Percentiles rank a stretch among this genome's conserved stretches.
phyloP scores from a whole-genome alignment of 768 basidiomycete species.

The Mycena amicta region DNA sequence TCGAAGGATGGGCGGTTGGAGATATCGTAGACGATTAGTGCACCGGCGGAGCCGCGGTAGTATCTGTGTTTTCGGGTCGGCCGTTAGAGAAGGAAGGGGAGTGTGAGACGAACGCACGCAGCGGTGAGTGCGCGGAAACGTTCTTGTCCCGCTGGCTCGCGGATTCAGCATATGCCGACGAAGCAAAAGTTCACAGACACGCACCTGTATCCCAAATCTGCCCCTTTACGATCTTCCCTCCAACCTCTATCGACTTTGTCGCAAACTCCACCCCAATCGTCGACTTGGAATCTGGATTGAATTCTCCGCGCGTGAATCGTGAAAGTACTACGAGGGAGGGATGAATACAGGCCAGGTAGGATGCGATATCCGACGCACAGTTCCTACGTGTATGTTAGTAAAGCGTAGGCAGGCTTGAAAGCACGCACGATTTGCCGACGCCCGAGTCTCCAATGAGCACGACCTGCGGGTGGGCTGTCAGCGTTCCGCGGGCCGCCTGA shows the following conservation, averaged over 20 bases:
- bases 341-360: too few species aligned
- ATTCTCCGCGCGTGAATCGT: not conserved
- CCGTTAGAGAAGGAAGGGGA: not conserved
- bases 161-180: too few species aligned
- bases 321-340: not conserved
- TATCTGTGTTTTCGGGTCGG: not conserved
- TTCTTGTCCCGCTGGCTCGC: constrained; percentile 1
- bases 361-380: not conserved
- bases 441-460: constrained; percentile 1
- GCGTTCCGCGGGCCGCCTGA: not conserved
- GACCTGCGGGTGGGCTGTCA: not conserved
- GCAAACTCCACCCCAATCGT: constrained; percentile 1
- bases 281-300: not conserved
- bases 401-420: too few species aligned
- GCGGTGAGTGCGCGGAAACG: not conserved
- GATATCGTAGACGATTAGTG: constrained; percentile 3
- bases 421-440: not conserved
- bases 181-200: too few species aligned
- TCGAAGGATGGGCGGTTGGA: not conserved
- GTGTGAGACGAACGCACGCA: not conserved
- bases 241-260: not conserved
- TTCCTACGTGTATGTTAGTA: too few species aligned
- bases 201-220: constrained; percentile 1
- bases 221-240: not conserved
- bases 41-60: constrained; percentile 1